These are phyloP conservation scores for Coniferiporia weirii DNA, from an alignment of 1,284 basidiomycete genomes.

Conservation along the genomic window DNA sequence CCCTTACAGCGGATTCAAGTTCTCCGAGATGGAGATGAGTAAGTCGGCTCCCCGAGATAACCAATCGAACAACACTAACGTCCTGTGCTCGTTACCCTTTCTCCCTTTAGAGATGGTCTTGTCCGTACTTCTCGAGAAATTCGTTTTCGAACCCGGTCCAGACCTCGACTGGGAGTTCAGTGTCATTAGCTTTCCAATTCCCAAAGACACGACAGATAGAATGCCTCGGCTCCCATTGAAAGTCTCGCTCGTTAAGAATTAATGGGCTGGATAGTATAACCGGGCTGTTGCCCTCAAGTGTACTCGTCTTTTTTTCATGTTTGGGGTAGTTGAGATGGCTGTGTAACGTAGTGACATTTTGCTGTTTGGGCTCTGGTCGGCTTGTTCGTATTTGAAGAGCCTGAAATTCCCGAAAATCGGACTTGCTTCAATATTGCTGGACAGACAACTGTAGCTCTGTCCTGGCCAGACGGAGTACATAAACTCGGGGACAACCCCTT, in stretches of 20 bases:
- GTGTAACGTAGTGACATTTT: too few species aligned
- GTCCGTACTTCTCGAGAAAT: constrained; percentile 13
- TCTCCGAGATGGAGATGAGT: constrained; percentile 13
- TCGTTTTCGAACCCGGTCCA: constrained; percentile 8
- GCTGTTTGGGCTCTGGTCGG: too few species aligned
- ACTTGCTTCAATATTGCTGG: too few species aligned
- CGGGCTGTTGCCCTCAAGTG: too few species aligned
- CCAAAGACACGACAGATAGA: background rate
- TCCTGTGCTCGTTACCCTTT: background rate
- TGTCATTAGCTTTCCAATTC: background rate
- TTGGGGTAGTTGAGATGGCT: too few species aligned
- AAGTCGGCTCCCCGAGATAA: background rate
- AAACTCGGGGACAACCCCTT: too few species aligned
- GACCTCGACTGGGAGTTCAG: constrained; percentile 14
- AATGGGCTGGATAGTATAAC: background rate
- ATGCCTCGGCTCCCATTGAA: constrained; percentile 11
- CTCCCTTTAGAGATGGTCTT: constrained; percentile 12
- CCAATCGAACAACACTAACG: too few species aligned
- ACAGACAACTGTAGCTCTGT: too few species aligned
- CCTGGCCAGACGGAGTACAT: too few species aligned
- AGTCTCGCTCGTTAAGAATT: constrained; percentile 6
- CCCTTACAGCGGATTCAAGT: constrained; percentile 2
- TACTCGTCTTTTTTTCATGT: too few species aligned
- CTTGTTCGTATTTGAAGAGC: too few species aligned
- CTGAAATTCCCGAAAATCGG: too few species aligned